phyloP scores from a whole-genome alignment of 2,329 filamentous ascomycete genomes.

The Penicillium sp. region DNA sequence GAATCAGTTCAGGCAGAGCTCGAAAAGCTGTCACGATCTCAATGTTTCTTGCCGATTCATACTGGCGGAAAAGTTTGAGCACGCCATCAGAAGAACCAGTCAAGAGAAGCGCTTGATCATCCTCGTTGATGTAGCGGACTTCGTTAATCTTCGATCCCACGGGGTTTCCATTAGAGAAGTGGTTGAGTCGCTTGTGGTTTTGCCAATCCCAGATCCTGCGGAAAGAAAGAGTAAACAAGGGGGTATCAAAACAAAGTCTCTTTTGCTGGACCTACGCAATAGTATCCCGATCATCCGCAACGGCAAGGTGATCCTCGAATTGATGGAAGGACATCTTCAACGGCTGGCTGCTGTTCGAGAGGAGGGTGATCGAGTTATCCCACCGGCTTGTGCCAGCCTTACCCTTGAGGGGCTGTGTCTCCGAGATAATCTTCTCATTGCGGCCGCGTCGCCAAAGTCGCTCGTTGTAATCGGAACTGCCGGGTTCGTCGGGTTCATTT shows the following conservation, averaged over 20 bases:
- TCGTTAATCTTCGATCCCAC: constrained; percentile 89
- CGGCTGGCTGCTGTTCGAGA: constrained; percentile 88
- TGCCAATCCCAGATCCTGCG: constrained; percentile 88
- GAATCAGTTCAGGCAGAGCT: constrained; percentile 88
- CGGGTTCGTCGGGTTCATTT: constrained; percentile 92
- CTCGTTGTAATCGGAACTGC: constrained; percentile 94
- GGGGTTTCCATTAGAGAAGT: constrained; percentile 94
- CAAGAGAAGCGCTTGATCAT: constrained; percentile 92
- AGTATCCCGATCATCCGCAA: constrained; percentile 89
- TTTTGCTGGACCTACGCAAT: constrained; percentile 56
- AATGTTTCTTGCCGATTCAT: constrained; percentile 74
- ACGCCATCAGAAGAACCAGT: constrained; percentile 95
- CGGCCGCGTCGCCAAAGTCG: constrained; percentile 88
- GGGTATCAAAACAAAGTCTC: background rate
- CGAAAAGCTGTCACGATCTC: constrained; percentile 90
- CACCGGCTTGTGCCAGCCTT: constrained; percentile 82
- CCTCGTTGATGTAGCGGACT: constrained; percentile 96
- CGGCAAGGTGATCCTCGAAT: constrained; percentile 92
- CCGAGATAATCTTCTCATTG: constrained; percentile 87
- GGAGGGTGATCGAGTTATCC: constrained; percentile 78
- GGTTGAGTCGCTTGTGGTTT: constrained; percentile 69
- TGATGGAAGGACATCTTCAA: constrained; percentile 96
- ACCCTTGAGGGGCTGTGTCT: constrained; percentile 91
- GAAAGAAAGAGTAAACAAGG: constrained; percentile 10
- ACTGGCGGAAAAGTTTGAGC: constrained; percentile 88